Percentiles rank a stretch among this genome's conserved stretches.
These are phyloP conservation scores for Bolboschoenus planiculmis DNA, from an alignment of 176 grass and related monocot genomes.

Conservation along the genomic window DNA sequence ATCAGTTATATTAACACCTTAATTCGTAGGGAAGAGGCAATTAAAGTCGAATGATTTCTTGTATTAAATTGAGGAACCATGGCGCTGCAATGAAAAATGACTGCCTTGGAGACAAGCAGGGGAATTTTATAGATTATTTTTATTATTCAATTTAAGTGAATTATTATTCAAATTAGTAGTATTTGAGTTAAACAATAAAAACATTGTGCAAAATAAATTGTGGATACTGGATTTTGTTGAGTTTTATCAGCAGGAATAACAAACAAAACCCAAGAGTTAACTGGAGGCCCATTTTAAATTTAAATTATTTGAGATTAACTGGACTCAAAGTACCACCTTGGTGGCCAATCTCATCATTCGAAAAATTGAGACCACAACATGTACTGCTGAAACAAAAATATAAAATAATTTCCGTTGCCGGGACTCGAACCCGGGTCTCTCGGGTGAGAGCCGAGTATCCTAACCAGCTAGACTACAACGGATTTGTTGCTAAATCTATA, in stretches of 20 bases:
- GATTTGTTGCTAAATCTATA: neutral
- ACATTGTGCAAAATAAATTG: no score
- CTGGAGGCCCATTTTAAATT: neutral
- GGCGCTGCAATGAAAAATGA: no score
- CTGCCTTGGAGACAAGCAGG: no score
- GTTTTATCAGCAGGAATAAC: neutral
- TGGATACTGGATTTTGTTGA: neutral
- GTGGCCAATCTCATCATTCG: neutral
- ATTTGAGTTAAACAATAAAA: no score
- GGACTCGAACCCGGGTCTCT: slow-evolving; percentile 75
- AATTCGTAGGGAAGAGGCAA: no score
- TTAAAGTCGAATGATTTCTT: neutral
- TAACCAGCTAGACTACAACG: slow-evolving; percentile 83
- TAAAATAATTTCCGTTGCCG: slow-evolving; percentile 36
- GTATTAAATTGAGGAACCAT: neutral
- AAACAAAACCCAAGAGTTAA: neutral
- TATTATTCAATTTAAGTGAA: no score
- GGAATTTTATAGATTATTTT: no score
- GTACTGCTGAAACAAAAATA: no score
- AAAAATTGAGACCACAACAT: no score
- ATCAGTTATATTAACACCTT: no score
- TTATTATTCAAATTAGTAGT: no score
- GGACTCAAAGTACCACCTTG: neutral
- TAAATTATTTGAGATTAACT: neutral
- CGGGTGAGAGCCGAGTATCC: slow-evolving; percentile 85